Base-by-base conservation (phyloP, 2,329 filamentous ascomycete species). In the Myriosclerotinia duriaeana region DNA sequence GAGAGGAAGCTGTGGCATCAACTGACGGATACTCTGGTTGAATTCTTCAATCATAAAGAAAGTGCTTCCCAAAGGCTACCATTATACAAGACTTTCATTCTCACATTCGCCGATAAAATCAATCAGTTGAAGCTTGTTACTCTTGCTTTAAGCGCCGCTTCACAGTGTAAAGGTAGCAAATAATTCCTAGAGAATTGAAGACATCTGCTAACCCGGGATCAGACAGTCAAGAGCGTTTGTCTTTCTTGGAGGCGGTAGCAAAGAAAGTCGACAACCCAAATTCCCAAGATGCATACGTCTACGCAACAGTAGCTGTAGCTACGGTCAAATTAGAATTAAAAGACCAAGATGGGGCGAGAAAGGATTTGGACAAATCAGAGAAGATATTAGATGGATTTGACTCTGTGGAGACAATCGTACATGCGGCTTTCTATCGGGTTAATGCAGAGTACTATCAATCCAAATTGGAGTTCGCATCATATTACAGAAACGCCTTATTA, bases 1-100 rank as follows among this genome's bases (percentile, higher is more conserved):
- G 95, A 99, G 83, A 89, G 94, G 75, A 97, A 97, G 82, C 86
- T 99, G 80, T 99, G 95, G 95, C 95, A 99, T 82, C 93, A 99
- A 81, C 89, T 99, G 72, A 99, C 95, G 46, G 90, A 97, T 76
- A 84, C 89, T 64, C 86, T 99, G 66, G 83, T 97, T 73, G 85
- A 91, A 72, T 97, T 94, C 85, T 99, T 97, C 82, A 88, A 89
- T 75, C 82, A 91, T 74, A 85, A 90, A 54, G 87, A 89, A 76
- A 98, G 93, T 79, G 89, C 88, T 66, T 84, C 87, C 67, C 92
- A 96, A 81, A 89, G 94, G 76, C 86, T 99, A 81, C 83, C 88
- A 68, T 90, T 99, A 79, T 99, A 95, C 84, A 92, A 95, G 81
- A 88, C 88, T 74, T 99, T 99, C 82, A 90, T 99, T 79, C 87